These are phyloP conservation scores for Fragaria vesca DNA, from an alignment of 306 rosid species.

Conservation along the genomic window DNA sequence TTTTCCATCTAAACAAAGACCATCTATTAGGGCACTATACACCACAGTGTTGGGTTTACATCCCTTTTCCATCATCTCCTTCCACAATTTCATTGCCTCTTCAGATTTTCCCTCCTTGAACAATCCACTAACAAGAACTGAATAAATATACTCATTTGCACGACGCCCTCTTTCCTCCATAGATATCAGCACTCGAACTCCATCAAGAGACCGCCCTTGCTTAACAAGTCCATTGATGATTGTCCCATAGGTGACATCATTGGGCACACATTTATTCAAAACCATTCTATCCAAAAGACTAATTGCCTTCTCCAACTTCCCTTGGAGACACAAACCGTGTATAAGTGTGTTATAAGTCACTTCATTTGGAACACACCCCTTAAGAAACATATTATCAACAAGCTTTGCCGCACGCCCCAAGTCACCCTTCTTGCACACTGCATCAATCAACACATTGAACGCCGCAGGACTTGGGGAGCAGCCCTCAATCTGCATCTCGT, in stretches of 20 bases:
- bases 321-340: slow-evolving; percentile 83
- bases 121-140: slow-evolving; percentile 79
- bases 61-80: slow-evolving; percentile 65
- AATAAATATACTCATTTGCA: slow-evolving; percentile 72
- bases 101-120: slow-evolving; percentile 75
- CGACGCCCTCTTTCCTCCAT: slow-evolving; percentile 71
- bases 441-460: slow-evolving; percentile 78
- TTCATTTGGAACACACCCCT: slow-evolving; percentile 85
- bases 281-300: slow-evolving; percentile 72
- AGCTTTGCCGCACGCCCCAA: slow-evolving; percentile 74
- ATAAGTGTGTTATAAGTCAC: slow-evolving; percentile 78
- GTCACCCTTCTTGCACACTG: slow-evolving; percentile 81
- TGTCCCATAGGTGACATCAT: slow-evolving; percentile 84
- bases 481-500: slow-evolving; percentile 93
- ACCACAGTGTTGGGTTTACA: slow-evolving; percentile 62
- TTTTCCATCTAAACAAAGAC: slow-evolving; percentile 81
- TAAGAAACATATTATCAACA: slow-evolving; percentile 87
- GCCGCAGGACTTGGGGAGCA: slow-evolving; percentile 57
- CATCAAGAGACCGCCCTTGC: slow-evolving; percentile 74
- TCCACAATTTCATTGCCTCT: slow-evolving; percentile 73
- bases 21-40: slow-evolving; percentile 75
- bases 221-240: slow-evolving; percentile 80
- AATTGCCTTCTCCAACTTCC: slow-evolving; percentile 82
- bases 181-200: slow-evolving; percentile 48
- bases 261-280: slow-evolving; percentile 65